Evolutionary conservation across 163 green algal genomes (phyloP).

Genomic region (Volvox carteri): DNA sequence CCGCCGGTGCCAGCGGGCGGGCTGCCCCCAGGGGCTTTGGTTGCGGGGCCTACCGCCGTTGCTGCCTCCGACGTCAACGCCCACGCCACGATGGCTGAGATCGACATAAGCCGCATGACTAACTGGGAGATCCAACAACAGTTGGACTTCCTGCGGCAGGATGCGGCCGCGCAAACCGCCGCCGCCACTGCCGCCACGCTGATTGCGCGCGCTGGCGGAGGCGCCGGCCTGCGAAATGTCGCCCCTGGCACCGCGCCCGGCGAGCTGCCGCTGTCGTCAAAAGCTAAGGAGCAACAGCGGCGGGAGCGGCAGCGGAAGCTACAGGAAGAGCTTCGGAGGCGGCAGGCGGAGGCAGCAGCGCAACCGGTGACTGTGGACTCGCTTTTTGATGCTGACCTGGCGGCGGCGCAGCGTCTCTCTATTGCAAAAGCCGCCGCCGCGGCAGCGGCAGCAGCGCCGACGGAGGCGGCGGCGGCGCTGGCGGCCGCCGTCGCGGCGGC

Average conservation of each 20-base stretch:
- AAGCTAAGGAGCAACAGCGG: slow-evolving; percentile 36
- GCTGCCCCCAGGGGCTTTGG: not conserved
- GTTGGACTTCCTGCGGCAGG: slow-evolving; percentile 25
- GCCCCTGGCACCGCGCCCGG: slow-evolving; percentile 1
- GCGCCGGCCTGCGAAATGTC: not conserved
- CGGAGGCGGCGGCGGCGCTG: slow-evolving; percentile 21
- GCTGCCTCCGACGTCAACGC: too few relatives aligned
- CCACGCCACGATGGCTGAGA: not conserved
- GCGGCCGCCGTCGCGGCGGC: slow-evolving; percentile 3
- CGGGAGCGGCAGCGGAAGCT: slow-evolving; percentile 49
- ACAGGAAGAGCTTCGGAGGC: slow-evolving; percentile 50
- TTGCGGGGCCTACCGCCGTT: too few relatives aligned
- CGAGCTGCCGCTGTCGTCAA: slow-evolving; percentile 43
- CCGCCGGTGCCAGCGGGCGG: not conserved
- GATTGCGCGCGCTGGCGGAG: not conserved
- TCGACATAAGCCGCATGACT: slow-evolving; percentile 20
- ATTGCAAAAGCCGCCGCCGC: slow-evolving; percentile 13
- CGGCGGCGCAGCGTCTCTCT: slow-evolving; percentile 26
- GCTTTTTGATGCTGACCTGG: slow-evolving; percentile 34
- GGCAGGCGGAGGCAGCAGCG: slow-evolving; percentile 43
- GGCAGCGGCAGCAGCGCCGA: not conserved
- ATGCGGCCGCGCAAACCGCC: not conserved
- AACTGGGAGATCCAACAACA: slow-evolving; percentile 44
- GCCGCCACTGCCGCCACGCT: not conserved
- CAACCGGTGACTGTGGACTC: slow-evolving; percentile 42